Evolutionary conservation across 2,329 filamentous ascomycete species (phyloP), one percentile per base, ranked within the genome.

Genomic region (Biscogniauxia sp.): DNA sequence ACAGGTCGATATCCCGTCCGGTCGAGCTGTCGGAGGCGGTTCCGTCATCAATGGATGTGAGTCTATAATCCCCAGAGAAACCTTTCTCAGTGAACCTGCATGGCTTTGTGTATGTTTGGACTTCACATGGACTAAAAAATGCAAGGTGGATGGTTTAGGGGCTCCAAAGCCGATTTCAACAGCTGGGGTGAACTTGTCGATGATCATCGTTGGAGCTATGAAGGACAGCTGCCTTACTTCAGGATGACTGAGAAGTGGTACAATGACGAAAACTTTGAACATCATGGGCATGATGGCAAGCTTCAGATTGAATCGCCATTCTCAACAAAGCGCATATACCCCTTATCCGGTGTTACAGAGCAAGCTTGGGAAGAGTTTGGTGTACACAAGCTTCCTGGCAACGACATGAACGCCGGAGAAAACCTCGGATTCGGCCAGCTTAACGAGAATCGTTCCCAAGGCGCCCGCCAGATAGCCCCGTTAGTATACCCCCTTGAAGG

Each of bases 121-220:
- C n/a, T n/a, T n/a, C n/a, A n/a, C n/a, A n/a, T 23, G 17, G 20
- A n/a, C 28, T 54, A 54, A 56, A 55, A 32, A 58, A n/a, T 26
- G 19, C 13, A 25, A 67, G 73, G 69, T 13, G 70, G 67, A 7
- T 78, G 79, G 70, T 72, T 76, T 20, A 75, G 78, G 37, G 78
- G 78, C 6, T 70, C 73, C n/a, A 67, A 68, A n/a, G 68, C 68
- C 23, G 78, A 80, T 61, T 81, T 77, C 61, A 72, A 81, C 53
- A 69, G 72, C 57, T 82, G 79, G 80, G 78, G 74, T 1, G 37
- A 69, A 51, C 20, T 66, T 55, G 55, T 66, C 54, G 13, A 53
- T 17, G 79, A 82, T 59, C 41, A 70, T 3, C 64, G 70, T 19
- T 82, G 79, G 74, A 73, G 73, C 55, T 79, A 76, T 53, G 68